Base-by-base conservation (phyloP, 306 rosid genomes). In the Inga leiocalycina region DNA sequence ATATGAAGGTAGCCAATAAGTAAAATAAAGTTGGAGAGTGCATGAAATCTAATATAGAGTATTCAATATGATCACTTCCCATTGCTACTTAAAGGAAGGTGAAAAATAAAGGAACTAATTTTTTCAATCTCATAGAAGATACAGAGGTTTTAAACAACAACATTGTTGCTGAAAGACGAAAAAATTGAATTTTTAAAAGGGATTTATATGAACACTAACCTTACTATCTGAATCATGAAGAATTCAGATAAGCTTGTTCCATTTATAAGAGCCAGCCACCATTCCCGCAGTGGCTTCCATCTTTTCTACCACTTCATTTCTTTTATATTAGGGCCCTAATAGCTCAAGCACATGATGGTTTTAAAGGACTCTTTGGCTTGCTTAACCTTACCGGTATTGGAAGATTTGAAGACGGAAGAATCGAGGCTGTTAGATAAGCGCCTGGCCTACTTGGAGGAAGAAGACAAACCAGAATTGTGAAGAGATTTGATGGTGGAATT, bases 331-430 rank as follows among this genome's bases (percentile, higher is more conserved):
- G 94, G 95, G 79, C 86, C 97, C 98, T 95, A 92, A 92, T 92
- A 94, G 54, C 98, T 94, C 86, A 94, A 86, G 82, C 68, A 92
- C 98, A 94, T 90, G 72, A 92, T 87, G 14, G 87, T 92, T 48
- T 96, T 74, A 2, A 92, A 82, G 79, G 98, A 91, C 52, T 94
- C 90, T 86, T 94, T 96, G 0, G 94, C 92, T 11, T 79, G 88
- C 69, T 85, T 89, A 2, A 71, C 46, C 74, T 84, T 84, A 0
- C 89, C 91, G 49, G 41, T 70, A 2, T 85, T 79, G 49, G 76
- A 10, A 12, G 79, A 67, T 27, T 79, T 84, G 37, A 27, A 66
- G 48, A 85, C 75, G 14, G 87, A 43, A 2, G 88, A 78, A 69
- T 92, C 81, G 11, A 78, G 10, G 32, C 66, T 3, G 3, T 71